Conservation (phyloP, 768 basidiomycete genomes). For the Leccinellum albellum region DNA sequence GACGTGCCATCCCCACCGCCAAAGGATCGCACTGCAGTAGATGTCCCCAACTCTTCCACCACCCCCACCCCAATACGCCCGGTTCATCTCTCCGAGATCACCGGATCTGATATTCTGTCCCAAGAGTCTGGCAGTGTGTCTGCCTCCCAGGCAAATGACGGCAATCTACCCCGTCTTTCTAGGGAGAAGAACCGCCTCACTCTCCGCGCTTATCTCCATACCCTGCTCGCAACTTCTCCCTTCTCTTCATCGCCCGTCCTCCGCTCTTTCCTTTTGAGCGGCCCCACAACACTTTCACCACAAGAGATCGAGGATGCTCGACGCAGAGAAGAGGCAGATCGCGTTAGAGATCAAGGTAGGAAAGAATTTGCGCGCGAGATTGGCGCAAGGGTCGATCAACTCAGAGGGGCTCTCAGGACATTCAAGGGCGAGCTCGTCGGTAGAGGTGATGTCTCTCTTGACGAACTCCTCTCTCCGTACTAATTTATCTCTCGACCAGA, state of each 20-base stretch:
- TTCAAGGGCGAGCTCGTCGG: slow-evolving; percentile 95
- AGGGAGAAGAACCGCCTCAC: slow-evolving; percentile 96
- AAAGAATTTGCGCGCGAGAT: slow-evolving; percentile 86
- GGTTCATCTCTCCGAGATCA: background rate
- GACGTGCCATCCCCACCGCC: slow-evolving; percentile 78
- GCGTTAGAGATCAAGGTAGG: slow-evolving; percentile 79
- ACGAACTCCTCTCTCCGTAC: background rate
- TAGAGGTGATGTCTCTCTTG: slow-evolving; percentile 48
- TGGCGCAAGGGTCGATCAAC: slow-evolving; percentile 75
- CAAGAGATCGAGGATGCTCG: slow-evolving; percentile 79
- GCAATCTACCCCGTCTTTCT: slow-evolving; percentile 40
- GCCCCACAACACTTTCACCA: slow-evolving; percentile 60
- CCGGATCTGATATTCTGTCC: slow-evolving; percentile 45
- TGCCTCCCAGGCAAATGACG: background rate
- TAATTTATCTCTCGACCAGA: slow-evolving; percentile 42
- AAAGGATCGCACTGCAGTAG: slow-evolving; percentile 79
- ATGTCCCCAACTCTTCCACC: slow-evolving; percentile 34
- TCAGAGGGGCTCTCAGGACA: slow-evolving; percentile 77
- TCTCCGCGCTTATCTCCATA: slow-evolving; percentile 86
- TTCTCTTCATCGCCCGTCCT: slow-evolving; percentile 87
- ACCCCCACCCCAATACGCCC: slow-evolving; percentile 3
- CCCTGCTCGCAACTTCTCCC: slow-evolving; percentile 62
- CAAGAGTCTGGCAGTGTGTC: slow-evolving; percentile 51
- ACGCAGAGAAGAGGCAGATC: slow-evolving; percentile 85
- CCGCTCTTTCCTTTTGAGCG: slow-evolving; percentile 77